These are phyloP conservation scores for Hypoxylon lienhwacheense DNA, from an alignment of 495 filamentous ascomycete species.

Conservation along the genomic window DNA sequence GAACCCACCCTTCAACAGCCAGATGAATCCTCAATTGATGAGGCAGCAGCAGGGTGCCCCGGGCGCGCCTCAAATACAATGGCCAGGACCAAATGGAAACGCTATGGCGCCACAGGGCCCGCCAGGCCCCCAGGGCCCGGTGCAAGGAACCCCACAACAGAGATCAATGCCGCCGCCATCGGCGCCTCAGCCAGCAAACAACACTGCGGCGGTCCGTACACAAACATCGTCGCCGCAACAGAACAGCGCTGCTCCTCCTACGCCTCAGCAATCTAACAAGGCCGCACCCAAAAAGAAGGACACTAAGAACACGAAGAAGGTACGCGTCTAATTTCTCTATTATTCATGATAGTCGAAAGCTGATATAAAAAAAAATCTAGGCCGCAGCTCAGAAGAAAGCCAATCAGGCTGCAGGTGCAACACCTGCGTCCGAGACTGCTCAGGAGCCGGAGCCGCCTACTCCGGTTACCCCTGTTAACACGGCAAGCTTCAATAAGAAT, in stretches of 20 bases:
- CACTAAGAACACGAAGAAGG: conserved; percentile 69
- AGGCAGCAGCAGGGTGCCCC: conserved; percentile 43
- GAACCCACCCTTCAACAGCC: conserved; percentile 59
- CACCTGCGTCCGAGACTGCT: conserved; percentile 74
- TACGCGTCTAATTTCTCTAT: conserved; percentile 49
- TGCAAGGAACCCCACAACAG: conserved; percentile 74
- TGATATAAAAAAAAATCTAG: conserved; percentile 45
- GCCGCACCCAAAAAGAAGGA: conserved; percentile 85
- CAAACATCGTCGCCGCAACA: conserved; percentile 81
- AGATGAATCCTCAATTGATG: conserved; percentile 62
- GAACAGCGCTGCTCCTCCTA: conserved; percentile 75
- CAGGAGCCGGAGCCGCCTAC: conserved; percentile 73
- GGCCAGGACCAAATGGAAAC: conserved; percentile 65
- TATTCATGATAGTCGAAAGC: conserved; percentile 2
- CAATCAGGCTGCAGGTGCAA: conserved; percentile 65
- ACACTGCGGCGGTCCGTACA: conserved; percentile 55
- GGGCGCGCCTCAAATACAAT: conserved; percentile 48
- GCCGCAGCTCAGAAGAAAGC: conserved; percentile 71
- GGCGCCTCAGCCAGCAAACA: conserved; percentile 64
- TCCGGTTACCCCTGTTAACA: conserved; percentile 82
- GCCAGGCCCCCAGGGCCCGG: conserved; percentile 61
- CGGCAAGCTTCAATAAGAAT: conserved; percentile 60
- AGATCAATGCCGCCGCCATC: conserved; percentile 88
- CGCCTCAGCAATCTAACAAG: conserved; percentile 78
- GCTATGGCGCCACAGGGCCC: conserved; percentile 64